Base-by-base conservation (phyloP, 163 green algal genomes). In the Chlamydomonas reinhardtii region DNA sequence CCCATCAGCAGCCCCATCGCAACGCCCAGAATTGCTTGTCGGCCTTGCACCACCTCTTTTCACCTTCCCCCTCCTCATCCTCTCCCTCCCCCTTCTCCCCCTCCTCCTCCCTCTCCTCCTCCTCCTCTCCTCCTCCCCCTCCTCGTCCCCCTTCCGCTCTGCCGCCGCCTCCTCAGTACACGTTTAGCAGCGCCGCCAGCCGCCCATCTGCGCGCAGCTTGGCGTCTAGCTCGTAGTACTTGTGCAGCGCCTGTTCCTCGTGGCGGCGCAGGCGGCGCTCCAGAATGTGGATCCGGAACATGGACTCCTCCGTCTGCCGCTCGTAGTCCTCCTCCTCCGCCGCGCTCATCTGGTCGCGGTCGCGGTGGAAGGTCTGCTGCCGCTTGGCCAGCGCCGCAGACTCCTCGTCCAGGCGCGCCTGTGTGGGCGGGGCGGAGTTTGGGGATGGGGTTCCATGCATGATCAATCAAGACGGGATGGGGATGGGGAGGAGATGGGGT, bases 141-240 rank as follows among this genome's bases (percentile, higher is more conserved):
- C 39, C 39, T 8, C 39, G 39, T 8, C 5, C 39, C 39, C 39
- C 39, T 48, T 8, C 39, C 8, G 39, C 39, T 8, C 39, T 8
- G 39, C 5, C 39, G 39, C 39, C 39, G 39, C 39, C 6, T 56
- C 62, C 76, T 88, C 73, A 89, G 31, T 76, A 76, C 74, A 86
- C 76, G 61, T 39, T 88, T 0, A 93, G 75, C 76, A 97, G 90
- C 71, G 84, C 87, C 32, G 88, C 84, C 25, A 97, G 92, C 29
- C 95, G 83, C 2, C 88, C n/a, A 81, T 98, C 95, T 22, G 59
- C 43, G 8, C 94, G 76, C 65, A 98, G 91, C 91, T 93, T 95
- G 56, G 92, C 88, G 82, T 98, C 95, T 43, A 98, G 87, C 69
- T 96, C 92, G 82, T 96, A 96, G 92, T 97, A 98, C 90, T 96